phyloP scores from a whole-genome alignment of 202 grass and related monocot species.

The Bolboschoenoplectus hybrid region DNA sequence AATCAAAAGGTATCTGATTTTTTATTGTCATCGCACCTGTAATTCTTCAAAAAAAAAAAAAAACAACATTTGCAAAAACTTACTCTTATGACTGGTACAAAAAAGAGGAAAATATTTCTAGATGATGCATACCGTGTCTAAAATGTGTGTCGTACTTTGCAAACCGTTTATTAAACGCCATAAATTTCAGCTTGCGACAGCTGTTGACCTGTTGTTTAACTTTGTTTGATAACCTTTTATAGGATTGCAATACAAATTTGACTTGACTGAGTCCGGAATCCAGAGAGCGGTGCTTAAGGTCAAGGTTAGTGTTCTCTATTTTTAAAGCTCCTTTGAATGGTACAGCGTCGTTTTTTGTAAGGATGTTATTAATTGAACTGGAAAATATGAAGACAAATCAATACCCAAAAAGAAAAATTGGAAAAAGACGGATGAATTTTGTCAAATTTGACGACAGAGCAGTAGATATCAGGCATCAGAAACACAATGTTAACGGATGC shows the following conservation, averaged over 20 bases:
- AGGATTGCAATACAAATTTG: background rate
- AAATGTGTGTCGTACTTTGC: background rate
- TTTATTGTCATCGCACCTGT: too few relatives aligned
- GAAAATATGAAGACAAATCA: background rate
- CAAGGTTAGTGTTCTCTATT: conserved; percentile 2
- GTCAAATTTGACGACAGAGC: background rate
- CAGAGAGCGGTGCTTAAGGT: background rate
- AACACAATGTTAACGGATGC: background rate
- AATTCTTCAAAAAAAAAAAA: too few relatives aligned
- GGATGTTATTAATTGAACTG: background rate
- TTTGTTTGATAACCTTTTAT: background rate
- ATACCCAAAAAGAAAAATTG: background rate
- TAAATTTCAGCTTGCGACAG: background rate
- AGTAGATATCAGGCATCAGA: background rate
- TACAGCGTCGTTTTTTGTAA: background rate
- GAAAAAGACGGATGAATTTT: background rate
- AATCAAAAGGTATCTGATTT: too few relatives aligned
- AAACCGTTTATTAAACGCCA: background rate
- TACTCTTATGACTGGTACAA: too few relatives aligned
- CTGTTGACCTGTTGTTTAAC: background rate
- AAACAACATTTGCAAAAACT: too few relatives aligned
- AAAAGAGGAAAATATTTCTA: background rate
- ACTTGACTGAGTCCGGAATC: background rate
- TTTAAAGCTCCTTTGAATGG: background rate
- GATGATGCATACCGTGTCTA: background rate